A percentile compares a stretch with the other conserved stretches of the same genome.
Conservation (phyloP, 495 filamentous ascomycete genomes). For the Xylaria castorea region DNA sequence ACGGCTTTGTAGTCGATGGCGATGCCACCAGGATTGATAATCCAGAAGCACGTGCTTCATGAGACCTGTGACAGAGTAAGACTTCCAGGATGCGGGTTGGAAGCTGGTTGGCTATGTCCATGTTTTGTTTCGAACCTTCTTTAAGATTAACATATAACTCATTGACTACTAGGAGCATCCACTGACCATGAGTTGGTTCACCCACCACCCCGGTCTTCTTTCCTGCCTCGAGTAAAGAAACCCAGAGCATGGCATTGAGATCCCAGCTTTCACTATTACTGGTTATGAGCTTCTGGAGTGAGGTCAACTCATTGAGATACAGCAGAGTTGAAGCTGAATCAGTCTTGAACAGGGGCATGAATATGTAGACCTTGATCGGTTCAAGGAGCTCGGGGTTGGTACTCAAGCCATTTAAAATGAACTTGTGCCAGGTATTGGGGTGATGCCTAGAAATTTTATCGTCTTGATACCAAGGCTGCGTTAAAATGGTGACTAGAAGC, state of each 20-base stretch:
- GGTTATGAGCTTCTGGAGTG: slow-evolving; percentile 46
- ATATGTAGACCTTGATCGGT: slow-evolving; percentile 73
- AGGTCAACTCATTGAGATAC: slow-evolving; percentile 61
- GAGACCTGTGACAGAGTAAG: slow-evolving; percentile 67
- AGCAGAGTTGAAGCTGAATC: slow-evolving; percentile 58
- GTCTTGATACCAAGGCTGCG: slow-evolving; percentile 39
- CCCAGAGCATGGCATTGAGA: slow-evolving; percentile 64
- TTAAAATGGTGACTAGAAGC: slow-evolving; percentile 65
- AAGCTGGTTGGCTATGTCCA: slow-evolving; percentile 25
- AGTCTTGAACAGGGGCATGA: slow-evolving; percentile 71
- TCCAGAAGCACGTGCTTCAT: slow-evolving; percentile 72
- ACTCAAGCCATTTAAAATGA: slow-evolving; percentile 54
- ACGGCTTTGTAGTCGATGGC: slow-evolving; percentile 71
- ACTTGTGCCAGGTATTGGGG: slow-evolving; percentile 54
- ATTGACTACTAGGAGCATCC: neutral
- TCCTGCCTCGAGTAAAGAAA: slow-evolving; percentile 74
- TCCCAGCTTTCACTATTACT: slow-evolving; percentile 51
- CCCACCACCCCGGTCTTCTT: slow-evolving; percentile 80
- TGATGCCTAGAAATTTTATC: slow-evolving; percentile 41
- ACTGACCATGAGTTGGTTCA: slow-evolving; percentile 68
- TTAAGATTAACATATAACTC: slow-evolving; percentile 12
- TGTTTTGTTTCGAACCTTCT: slow-evolving; percentile 26
- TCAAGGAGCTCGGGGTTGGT: slow-evolving; percentile 64
- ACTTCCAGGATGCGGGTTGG: slow-evolving; percentile 45
- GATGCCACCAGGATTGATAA: slow-evolving; percentile 77